A percentile compares a stretch with the other conserved stretches of the same genome.
Evolutionary conservation across 345 rosid species (phyloP).

Genomic region (Capsella bursapastoris): DNA sequence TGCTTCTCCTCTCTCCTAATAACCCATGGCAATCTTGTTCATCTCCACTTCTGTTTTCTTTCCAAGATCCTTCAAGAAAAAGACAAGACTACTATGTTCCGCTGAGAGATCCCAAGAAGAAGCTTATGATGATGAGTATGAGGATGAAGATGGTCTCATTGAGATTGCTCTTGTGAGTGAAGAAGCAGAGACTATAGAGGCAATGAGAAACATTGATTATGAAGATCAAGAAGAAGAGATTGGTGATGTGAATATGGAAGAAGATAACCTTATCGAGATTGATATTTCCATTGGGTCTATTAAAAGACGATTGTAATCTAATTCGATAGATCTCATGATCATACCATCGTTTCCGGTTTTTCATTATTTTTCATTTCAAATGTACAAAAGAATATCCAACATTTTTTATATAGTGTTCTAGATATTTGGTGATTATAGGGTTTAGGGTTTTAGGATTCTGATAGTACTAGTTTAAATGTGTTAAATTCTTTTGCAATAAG

Average conservation of each 20-base stretch:
- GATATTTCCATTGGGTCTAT: conserved; percentile 79
- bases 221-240: conserved; percentile 29
- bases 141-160: conserved; percentile 42
- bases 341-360: neutral
- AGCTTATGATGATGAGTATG: neutral
- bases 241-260: conserved; percentile 55
- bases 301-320: conserved; percentile 48
- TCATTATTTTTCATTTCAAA: neutral
- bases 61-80: conserved; percentile 2
- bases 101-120: conserved; percentile 32
- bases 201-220: conserved; percentile 6
- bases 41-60: conserved; percentile 31
- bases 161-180: conserved; percentile 39
- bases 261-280: conserved; percentile 78
- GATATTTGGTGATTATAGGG: neutral
- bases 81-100: conserved; percentile 5
- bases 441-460: conserved; percentile 10
- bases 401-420: conserved; percentile 4
- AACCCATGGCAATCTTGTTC: conserved; percentile 29
- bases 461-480: neutral
- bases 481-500: neutral
- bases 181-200: conserved; percentile 16
- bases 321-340: neutral
- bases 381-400: conserved; percentile 13
- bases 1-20: conserved; percentile 8